Base-by-base conservation (phyloP, 495 filamentous ascomycete genomes). In the Podospora appendiculata region DNA sequence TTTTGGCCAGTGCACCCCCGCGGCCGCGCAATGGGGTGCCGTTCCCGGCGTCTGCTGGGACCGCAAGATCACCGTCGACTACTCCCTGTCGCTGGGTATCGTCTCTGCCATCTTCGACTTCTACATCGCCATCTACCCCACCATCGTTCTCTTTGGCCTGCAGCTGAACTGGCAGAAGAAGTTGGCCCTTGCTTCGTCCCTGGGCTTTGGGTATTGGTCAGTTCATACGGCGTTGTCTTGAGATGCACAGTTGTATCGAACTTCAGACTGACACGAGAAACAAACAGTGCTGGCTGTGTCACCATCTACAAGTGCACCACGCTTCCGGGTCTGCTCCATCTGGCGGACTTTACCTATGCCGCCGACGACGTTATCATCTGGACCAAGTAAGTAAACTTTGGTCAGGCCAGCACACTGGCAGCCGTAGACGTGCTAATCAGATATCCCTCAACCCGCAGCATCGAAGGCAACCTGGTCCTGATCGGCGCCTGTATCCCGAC, bases 91-190 rank as follows among this genome's bases (percentile, higher is more conserved):
- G 4, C 16, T 58, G 33, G 61, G 58, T 12, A 43, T 54, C 19
- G 18, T 13, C 32, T 63, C 60, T 4, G 60, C 25, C 12, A 17
- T 60, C 12, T 55, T 63, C n/a, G 62, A 65, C 55, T 58, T 65
- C 10, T 65, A 63, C 38, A 33, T 65, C 11, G 60, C 62, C 34
- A 32, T 58, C 10, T 75, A 77, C 36, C 77, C 77, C 0, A 60
- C 63, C 17, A 48, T 71, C 5, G 68, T 77, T 1, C 59, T 80
- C 4, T 72, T 60, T 49, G 57, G 58, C n/a, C 57, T 80, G 5
- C 68, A 79, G 41, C 55, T 58, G 46, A 52, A 58, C 18, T 51
- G 50, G 48, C 58, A 54, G 45, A 63, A 65, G 58, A 65, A 65
- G 44, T 14, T 65, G 33, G 60, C 53, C 12, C 19, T 65, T 32